Evolutionary conservation across 495 filamentous ascomycete genomes (phyloP).

Genomic region (Thermothielavioides terrestris): DNA sequence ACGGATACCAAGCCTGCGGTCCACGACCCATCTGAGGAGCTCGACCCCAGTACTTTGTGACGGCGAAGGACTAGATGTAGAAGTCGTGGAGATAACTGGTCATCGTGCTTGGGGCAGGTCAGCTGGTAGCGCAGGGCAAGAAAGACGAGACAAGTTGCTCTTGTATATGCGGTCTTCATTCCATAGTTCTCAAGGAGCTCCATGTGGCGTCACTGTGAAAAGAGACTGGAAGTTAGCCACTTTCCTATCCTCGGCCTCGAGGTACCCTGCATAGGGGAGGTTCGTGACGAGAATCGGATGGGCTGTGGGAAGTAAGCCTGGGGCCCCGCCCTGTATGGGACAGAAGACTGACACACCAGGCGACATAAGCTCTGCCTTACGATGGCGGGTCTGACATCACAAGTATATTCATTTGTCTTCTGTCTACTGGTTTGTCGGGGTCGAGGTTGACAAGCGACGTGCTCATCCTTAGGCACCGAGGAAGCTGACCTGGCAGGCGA

Average conservation of each 20-base stretch:
- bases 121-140: too few relatives aligned
- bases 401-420: conserved; percentile 29
- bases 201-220: conserved; percentile 24
- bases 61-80: conserved; percentile 36
- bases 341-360: conserved; percentile 14
- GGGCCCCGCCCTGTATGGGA: too few relatives aligned
- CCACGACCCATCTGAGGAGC: conserved; percentile 29
- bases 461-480: conserved; percentile 16
- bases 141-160: too few relatives aligned
- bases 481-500: conserved; percentile 13
- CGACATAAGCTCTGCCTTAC: conserved; percentile 1
- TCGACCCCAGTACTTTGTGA: conserved; percentile 35
- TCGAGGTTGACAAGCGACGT: conserved; percentile 19
- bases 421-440: conserved; percentile 21
- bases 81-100: conserved; percentile 29
- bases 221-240: conserved; percentile 17
- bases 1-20: too few relatives aligned
- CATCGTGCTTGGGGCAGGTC: neutral
- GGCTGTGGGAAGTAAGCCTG: neutral
- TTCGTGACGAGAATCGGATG: conserved; percentile 12
- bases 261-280: conserved; percentile 18
- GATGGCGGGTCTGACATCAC: conserved; percentile 18
- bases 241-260: neutral
- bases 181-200: conserved; percentile 18
- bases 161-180: neutral